Evolutionary conservation across 306 rosid species (phyloP).

Genomic region (Echinosophora koreensis): DNA sequence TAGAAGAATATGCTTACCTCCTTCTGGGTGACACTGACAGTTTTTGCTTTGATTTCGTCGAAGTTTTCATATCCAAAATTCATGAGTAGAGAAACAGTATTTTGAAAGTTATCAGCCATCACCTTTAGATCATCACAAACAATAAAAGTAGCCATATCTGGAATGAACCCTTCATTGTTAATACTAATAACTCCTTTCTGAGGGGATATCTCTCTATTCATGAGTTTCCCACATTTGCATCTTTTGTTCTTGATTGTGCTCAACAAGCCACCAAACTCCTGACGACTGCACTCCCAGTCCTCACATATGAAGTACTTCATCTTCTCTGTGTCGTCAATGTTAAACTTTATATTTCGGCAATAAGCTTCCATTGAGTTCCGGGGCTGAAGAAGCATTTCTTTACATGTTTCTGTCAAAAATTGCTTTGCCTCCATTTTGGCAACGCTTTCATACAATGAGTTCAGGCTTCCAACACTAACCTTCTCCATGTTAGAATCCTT

Average conservation of each 20-base stretch:
- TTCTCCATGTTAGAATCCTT: too few relatives aligned
- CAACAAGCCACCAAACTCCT: too few relatives aligned
- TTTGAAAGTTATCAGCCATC: background rate
- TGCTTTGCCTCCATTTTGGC: background rate
- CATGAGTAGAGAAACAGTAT: background rate
- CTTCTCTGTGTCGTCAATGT: constrained; percentile 25
- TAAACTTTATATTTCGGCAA: background rate
- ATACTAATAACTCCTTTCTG: too few relatives aligned
- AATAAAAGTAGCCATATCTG: background rate
- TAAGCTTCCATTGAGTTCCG: background rate
- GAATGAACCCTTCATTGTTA: background rate
- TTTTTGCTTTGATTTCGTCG: background rate
- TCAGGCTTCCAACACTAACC: background rate
- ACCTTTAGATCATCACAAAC: background rate
- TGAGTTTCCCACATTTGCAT: too few relatives aligned
- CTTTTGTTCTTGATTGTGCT: background rate
- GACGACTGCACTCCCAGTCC: too few relatives aligned
- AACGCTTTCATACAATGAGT: constrained; percentile 1
- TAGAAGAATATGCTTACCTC: background rate
- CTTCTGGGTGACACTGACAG: background rate
- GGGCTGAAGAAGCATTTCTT: constrained; percentile 12
- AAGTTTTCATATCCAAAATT: background rate
- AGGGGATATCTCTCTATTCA: too few relatives aligned
- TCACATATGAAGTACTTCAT: background rate
- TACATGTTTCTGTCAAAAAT: background rate